Evolutionary conservation across 2,329 filamentous ascomycete genomes (phyloP), one percentile per base, ranked within the genome.

Genomic region (Stagonosporopsis chrysanthemi): DNA sequence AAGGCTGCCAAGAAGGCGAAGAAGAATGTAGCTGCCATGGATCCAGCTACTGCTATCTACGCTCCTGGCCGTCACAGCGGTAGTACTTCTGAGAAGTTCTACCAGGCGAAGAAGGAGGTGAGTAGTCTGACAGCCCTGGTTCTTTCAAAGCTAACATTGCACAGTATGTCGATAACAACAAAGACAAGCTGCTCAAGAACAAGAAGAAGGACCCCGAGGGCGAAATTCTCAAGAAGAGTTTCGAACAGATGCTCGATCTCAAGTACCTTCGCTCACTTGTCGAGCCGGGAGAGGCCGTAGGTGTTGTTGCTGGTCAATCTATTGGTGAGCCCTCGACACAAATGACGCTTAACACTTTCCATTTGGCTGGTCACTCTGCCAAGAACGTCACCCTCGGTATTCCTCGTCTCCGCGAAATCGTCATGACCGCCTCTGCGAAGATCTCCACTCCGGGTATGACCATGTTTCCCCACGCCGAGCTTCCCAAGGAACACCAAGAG

Each of bases 361-460:
- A 99, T 85, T 91, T 99, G 86, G 95, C 95, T 77, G 95, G 95
- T 72, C 94, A 98, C 82, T 93, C 95, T 19, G 90, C 95, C 28
- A 98, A 97, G 83, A 99, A 99, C 84, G 96, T 99, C 73, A 99
- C 95, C 0, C 86, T 97, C 19, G 95, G 95, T 91, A 98, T 99
- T 73, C 95, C 95, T 57, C 92, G 95, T 79, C 84, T 99, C 19
- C 86, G 95, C 80, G 95, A 99, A 84, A 97, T 99, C 69, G 86
- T 99, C 64, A 99, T 99, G 95, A 98, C 95, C 45, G 95, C 95
- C 24, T 95, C 91, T 73, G 86, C 88, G 48, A 86, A 89, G 42
- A 97, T 98, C 61, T 90, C 92, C 36, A 99, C 95, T 0, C 95
- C 95, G 1, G 86, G 88, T 5, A 97, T 96, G 92, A 95, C 91